A percentile compares a stretch with the other conserved stretches of the same genome.
Conservation (phyloP, 2,329 filamentous ascomycete genomes). For the Cercospora berteroae region DNA sequence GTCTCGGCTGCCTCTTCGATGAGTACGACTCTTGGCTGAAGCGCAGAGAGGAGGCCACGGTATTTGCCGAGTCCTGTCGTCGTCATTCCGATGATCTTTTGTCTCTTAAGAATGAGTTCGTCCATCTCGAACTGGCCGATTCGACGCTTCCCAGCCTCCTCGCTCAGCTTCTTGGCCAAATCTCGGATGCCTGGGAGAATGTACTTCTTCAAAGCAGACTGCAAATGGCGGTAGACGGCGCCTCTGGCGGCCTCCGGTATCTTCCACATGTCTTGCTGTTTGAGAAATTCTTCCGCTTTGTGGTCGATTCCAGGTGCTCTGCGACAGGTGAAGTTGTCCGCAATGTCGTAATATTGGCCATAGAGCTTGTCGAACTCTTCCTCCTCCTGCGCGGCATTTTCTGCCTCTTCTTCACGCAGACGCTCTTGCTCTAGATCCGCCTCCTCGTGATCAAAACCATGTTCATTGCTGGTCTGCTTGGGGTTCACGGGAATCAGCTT, state of each 20-base stretch:
- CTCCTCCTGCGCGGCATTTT: conserved; percentile 48
- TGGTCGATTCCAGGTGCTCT: conserved; percentile 30
- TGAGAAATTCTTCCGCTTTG: conserved; percentile 41
- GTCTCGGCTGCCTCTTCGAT: conserved; percentile 82
- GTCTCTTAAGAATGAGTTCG: conserved; percentile 58
- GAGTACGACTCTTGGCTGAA: conserved; percentile 66
- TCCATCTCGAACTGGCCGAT: conserved; percentile 61
- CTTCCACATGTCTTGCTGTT: conserved; percentile 58
- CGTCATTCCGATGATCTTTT: conserved; percentile 65
- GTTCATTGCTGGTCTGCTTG: conserved; percentile 49
- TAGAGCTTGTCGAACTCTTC: conserved; percentile 42
- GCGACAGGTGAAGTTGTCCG: conserved; percentile 43
- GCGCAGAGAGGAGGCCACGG: conserved; percentile 63
- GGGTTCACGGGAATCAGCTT: conserved; percentile 48
- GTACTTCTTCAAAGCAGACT: conserved; percentile 52
- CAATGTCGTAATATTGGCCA: conserved; percentile 36
- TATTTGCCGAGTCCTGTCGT: conserved; percentile 82
- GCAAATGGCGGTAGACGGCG: conserved; percentile 65
- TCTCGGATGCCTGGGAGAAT: conserved; percentile 51
- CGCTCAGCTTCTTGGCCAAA: conserved; percentile 52
- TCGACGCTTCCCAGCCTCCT: conserved; percentile 53
- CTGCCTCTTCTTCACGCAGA: conserved; percentile 60
- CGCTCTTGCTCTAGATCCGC: conserved; percentile 61
- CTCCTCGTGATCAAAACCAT: conserved; percentile 58
- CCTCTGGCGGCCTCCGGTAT: conserved; percentile 59